These are phyloP conservation scores for Fusarium graminum DNA, from an alignment of 2,329 filamentous ascomycete species.

Conservation along the genomic window DNA sequence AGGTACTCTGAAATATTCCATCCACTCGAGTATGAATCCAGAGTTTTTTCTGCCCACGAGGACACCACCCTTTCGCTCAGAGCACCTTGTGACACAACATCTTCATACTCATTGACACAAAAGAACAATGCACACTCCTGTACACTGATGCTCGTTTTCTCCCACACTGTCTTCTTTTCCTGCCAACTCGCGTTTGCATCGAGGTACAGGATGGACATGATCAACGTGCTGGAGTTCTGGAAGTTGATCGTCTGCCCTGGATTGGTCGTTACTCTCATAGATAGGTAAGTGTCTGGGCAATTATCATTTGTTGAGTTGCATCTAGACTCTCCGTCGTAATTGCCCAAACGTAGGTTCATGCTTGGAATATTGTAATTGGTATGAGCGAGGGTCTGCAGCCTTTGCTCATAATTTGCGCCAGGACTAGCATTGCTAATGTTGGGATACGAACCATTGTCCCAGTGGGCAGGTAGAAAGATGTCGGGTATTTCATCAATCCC, in stretches of 20 bases:
- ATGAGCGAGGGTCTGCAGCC: background rate
- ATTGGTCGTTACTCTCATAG: conserved; percentile 11
- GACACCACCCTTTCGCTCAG: conserved; percentile 1
- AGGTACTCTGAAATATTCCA: background rate
- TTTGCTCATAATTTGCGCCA: background rate
- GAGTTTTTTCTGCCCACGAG: conserved; percentile 5
- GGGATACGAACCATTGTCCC: background rate
- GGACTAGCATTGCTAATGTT: background rate
- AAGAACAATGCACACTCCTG: conserved; percentile 27
- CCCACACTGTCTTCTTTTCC: conserved; percentile 14
- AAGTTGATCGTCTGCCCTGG: conserved; percentile 16
- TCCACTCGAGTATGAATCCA: conserved; percentile 2
- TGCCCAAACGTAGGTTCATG: background rate
- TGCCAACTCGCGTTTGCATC: conserved; percentile 4
- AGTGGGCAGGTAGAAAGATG: accelerated
- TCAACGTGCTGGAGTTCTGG: conserved; percentile 8
- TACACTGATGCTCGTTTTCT: conserved; percentile 2
- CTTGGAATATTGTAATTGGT: conserved; percentile 1
- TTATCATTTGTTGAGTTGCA: background rate
- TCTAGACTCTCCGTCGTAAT: conserved; percentile 1
- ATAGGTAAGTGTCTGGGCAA: conserved; percentile 20
- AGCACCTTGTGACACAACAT: conserved; percentile 3
- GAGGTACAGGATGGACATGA: conserved; percentile 24
- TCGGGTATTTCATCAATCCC: background rate
- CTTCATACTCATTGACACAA: conserved; percentile 23